Evolutionary conservation across 1,284 basidiomycete genomes (phyloP).

Genomic region (Singerocomus rubriflavus): DNA sequence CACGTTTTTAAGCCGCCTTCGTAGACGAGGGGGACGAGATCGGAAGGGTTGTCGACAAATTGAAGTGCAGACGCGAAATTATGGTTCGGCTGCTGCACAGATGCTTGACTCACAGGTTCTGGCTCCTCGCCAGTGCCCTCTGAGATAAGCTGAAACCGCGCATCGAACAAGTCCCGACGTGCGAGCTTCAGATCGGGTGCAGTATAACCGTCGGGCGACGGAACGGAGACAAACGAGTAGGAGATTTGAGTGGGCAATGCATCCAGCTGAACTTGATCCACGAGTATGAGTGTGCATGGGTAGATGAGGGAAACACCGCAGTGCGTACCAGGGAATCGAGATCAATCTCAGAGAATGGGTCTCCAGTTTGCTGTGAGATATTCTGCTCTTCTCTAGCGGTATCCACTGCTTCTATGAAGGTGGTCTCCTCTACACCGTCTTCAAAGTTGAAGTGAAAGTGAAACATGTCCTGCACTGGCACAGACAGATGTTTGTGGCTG

Average conservation of each 20-base stretch:
- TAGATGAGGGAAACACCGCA: background rate
- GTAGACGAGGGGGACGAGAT: constrained; percentile 90
- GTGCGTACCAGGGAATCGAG: constrained; percentile 37
- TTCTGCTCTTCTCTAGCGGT: constrained; percentile 1
- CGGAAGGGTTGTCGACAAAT: constrained; percentile 81
- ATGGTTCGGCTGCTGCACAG: constrained; percentile 3
- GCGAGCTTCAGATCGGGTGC: constrained; percentile 44
- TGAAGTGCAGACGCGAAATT: constrained; percentile 37
- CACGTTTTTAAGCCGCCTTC: constrained; percentile 98
- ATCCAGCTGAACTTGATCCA: constrained; percentile 43
- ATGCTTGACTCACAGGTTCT: constrained; percentile 15
- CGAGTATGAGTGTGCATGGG: constrained; percentile 15
- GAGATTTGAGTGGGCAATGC: constrained; percentile 56
- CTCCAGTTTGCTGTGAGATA: constrained; percentile 1
- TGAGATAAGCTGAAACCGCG: constrained; percentile 86
- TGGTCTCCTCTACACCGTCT: constrained; percentile 39
- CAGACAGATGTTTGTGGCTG: too few species aligned
- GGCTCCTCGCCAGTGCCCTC: constrained; percentile 34
- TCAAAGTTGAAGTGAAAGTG: constrained; percentile 60
- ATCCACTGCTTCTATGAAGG: background rate
- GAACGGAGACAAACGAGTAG: constrained; percentile 53
- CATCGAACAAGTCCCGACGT: constrained; percentile 90
- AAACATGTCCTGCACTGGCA: constrained; percentile 33
- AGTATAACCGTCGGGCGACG: constrained; percentile 27
- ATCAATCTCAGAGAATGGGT: constrained; percentile 33